Evolutionary conservation across 495 filamentous ascomycete species (phyloP).

Genomic region (Filosporella fistucella): DNA sequence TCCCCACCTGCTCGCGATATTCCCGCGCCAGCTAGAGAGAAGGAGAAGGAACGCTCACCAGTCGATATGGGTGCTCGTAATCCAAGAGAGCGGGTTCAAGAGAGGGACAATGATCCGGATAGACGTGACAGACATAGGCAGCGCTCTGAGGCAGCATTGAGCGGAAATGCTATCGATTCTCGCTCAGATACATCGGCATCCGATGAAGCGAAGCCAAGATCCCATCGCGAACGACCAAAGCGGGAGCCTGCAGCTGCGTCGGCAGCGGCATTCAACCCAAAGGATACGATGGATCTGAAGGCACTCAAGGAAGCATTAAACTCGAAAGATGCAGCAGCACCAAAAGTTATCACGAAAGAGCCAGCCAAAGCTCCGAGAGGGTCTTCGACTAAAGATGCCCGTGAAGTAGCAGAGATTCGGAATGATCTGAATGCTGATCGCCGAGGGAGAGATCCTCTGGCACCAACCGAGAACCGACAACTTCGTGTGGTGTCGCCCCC

Average conservation of each 20-base stretch:
- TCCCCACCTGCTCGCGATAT: constrained; percentile 32
- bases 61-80: constrained; percentile 12
- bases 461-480: constrained; percentile 26
- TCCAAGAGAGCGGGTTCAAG: constrained; percentile 17
- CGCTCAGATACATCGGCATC: constrained; percentile 31
- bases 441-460: constrained; percentile 11
- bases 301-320: constrained; percentile 44
- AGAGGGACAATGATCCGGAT: constrained; percentile 15
- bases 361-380: constrained; percentile 8
- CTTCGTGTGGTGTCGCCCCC: constrained; percentile 51
- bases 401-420: constrained; percentile 16
- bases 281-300: constrained; percentile 39
- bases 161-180: constrained; percentile 20
- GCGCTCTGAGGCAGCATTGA: constrained; percentile 21
- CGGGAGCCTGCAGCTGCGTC: constrained; percentile 2
- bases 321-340: constrained; percentile 11
- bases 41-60: constrained; percentile 2
- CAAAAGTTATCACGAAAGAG: constrained; percentile 6
- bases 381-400: constrained; percentile 16
- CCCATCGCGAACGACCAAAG: not conserved
- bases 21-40: constrained; percentile 7
- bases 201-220: constrained; percentile 30
- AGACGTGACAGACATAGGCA: constrained; percentile 28
- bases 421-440: constrained; percentile 14
- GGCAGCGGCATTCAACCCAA: constrained; percentile 42